Evolutionary conservation across 441 rosid genomes (phyloP), one percentile per base, ranked within the genome.

Genomic region (Erysimum cheiri): DNA sequence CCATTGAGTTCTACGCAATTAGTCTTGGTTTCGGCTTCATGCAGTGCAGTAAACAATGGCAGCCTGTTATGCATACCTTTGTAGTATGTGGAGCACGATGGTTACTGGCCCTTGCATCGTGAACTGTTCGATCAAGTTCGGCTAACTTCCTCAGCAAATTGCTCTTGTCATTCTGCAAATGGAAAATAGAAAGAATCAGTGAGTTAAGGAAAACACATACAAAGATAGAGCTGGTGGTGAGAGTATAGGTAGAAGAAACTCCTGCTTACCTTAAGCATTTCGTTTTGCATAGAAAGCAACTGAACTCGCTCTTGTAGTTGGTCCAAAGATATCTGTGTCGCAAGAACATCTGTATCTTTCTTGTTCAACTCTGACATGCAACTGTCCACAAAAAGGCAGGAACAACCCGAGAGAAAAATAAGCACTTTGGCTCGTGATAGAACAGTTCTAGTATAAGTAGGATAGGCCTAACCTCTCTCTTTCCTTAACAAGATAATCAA

Each of bases 291-390:
- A 8, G 88, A 80, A 60, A 90, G 97, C 75, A 92, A 76, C 81
- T 81, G 94, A 78, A 84, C 93, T 62, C 94, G 82, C 82, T 91
- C 91, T 70, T 85, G 80, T 70, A 88, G 91, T 71, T 90, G 90
- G 89, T 87, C 97, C 36, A 85, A 41, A 29, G 63, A 68, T 75
- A 95, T 79, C 77, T 87, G 86, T 24, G 87, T 75, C 17, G 81
- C 83, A 50, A 95, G 87, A 24, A 85, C 74, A 64, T 88, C 93
- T 72, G 94, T 81, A 55, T 80, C 88, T 79, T 83, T 95, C 75
- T 61, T 65, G 54, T 78, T 84, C 76, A 84, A 69, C 69, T 85
- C 96, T 52, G 77, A 79, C 58, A 85, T 67, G 81, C 87, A 88
- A 57, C 96, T 92, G 67, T 24, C 32, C 64, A 63, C 52, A 49